Evolutionary conservation across 2,329 filamentous ascomycete genomes (phyloP).

Genomic region (Pseudocercospora eumusae): DNA sequence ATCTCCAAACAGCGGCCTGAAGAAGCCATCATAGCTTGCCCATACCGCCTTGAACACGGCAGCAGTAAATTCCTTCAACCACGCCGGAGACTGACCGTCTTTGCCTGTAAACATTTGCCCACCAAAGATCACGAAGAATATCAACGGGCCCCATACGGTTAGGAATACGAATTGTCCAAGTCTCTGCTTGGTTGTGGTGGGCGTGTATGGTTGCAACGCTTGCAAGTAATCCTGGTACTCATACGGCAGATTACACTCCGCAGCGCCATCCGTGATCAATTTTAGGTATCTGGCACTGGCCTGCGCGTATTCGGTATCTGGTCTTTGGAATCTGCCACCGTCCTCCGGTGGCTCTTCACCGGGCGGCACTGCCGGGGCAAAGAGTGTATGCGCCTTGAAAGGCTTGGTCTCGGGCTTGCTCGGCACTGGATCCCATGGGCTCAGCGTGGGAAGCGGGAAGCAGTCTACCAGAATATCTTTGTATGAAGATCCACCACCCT

Average conservation of each 20-base stretch:
- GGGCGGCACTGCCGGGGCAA: slow-evolving; percentile 57
- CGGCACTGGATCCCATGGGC: slow-evolving; percentile 60
- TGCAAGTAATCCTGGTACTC: slow-evolving; percentile 76
- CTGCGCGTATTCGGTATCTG: slow-evolving; percentile 73
- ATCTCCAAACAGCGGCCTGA: slow-evolving; percentile 74
- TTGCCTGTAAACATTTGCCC: slow-evolving; percentile 60
- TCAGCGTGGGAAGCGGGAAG: slow-evolving; percentile 62
- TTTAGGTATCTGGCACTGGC: slow-evolving; percentile 81
- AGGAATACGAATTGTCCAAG: slow-evolving; percentile 67
- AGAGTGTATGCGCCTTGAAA: slow-evolving; percentile 84
- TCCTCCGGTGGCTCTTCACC: slow-evolving; percentile 38
- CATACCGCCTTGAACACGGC: slow-evolving; percentile 61
- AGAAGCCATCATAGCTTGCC: slow-evolving; percentile 64
- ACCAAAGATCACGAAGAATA: slow-evolving; percentile 57
- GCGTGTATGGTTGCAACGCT: slow-evolving; percentile 67
- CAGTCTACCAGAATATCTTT: slow-evolving; percentile 79
- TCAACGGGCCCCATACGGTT: slow-evolving; percentile 58
- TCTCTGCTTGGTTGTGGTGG: slow-evolving; percentile 66
- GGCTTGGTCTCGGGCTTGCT: slow-evolving; percentile 62
- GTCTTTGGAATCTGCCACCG: slow-evolving; percentile 56
- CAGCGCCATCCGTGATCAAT: slow-evolving; percentile 74
- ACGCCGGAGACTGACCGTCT: slow-evolving; percentile 66
- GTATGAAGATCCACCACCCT: slow-evolving; percentile 85
- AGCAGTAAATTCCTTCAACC: slow-evolving; percentile 60
- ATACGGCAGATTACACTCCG: slow-evolving; percentile 74